A percentile compares a stretch with the other conserved stretches of the same genome.
phyloP scores from a whole-genome alignment of 2,329 filamentous ascomycete genomes.

The Trichophyton equinum region DNA sequence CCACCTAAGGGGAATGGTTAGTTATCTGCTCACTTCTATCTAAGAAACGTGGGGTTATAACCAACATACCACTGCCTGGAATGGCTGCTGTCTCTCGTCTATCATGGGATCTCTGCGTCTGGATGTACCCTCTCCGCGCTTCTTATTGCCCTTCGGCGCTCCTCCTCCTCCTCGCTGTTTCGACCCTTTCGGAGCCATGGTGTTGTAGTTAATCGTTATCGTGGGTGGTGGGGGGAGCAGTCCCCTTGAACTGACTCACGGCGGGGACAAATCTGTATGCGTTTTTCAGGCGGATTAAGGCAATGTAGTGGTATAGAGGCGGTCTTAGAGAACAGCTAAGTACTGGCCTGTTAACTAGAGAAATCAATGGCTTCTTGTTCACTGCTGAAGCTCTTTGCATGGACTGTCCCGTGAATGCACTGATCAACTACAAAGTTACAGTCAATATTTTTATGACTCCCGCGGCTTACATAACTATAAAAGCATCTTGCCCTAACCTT shows the following conservation, averaged over 20 bases:
- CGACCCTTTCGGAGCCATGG: not conserved
- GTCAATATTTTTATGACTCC: not conserved
- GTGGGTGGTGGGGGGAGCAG: not conserved
- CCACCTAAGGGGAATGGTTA: conserved; percentile 44
- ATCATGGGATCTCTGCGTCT: conserved; percentile 25
- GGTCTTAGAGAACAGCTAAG: not conserved
- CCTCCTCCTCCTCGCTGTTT: not conserved
- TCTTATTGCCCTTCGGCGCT: not conserved
- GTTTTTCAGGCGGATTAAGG: not conserved
- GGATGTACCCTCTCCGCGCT: conserved; percentile 7
- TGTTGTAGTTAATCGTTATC: not conserved
- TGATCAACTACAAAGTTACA: not conserved
- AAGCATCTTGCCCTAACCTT: not conserved
- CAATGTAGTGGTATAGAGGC: not conserved
- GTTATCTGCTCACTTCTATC: not conserved
- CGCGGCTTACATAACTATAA: not conserved
- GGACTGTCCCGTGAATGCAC: not conserved
- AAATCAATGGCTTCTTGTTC: not conserved
- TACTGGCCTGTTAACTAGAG: not conserved
- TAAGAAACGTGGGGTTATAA: not conserved
- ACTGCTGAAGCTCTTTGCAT: not conserved
- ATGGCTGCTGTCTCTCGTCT: conserved; percentile 47
- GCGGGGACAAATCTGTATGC: not conserved
- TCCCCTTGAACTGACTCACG: not conserved
- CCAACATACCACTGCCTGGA: conserved; percentile 48